These are phyloP conservation scores for Theileria annulata DNA, from an alignment of 169 alveolate genomes.

Conservation along the genomic window DNA sequence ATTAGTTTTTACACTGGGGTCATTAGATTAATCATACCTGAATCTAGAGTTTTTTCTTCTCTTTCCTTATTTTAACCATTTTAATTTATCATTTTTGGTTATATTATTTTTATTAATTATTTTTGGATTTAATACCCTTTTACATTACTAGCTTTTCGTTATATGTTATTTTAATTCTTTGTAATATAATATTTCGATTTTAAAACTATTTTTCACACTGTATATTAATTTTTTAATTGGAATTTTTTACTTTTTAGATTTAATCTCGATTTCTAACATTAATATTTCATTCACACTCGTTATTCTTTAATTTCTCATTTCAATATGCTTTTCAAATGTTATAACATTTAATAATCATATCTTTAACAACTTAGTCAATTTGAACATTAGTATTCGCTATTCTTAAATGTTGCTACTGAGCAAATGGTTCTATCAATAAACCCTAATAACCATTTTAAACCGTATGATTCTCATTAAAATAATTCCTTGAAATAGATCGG, in stretches of 20 bases:
- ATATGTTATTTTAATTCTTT: neutral
- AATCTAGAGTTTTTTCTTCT: neutral
- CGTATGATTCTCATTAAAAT: neutral
- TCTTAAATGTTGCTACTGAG: neutral
- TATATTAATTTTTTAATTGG: neutral
- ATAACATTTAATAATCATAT: neutral
- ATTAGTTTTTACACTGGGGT: slow-evolving; percentile 1
- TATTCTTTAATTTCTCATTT: neutral
- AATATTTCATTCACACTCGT: slow-evolving; percentile 4
- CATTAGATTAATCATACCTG: neutral
- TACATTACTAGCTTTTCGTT: neutral
- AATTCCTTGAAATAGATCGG: neutral
- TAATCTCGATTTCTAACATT: neutral
- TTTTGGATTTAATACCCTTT: neutral
- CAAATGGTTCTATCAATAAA: neutral
- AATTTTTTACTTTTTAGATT: neutral
- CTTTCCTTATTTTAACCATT: neutral
- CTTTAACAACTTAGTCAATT: neutral
- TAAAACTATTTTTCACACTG: slow-evolving; percentile 3
- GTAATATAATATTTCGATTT: neutral
- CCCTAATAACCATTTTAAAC: neutral
- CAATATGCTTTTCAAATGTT: neutral
- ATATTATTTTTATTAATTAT: neutral
- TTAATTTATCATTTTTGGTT: neutral
- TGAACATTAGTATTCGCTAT: neutral